Conservation (phyloP, 2,329 filamentous ascomycete species). For the Hirsutella rhossiliensis region DNA sequence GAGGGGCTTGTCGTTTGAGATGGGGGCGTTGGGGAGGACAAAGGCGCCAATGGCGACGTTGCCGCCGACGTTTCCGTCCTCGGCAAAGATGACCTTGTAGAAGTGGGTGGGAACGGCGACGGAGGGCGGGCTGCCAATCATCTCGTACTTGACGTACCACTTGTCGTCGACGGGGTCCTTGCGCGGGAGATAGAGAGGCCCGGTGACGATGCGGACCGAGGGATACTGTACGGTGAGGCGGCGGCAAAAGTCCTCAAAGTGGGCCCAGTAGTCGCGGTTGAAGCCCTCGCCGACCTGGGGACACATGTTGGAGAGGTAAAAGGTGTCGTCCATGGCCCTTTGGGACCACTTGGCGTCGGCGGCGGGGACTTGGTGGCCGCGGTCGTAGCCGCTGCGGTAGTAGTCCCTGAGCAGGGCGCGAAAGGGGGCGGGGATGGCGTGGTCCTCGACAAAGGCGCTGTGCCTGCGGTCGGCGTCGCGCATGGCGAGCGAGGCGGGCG, state of each 20-base stretch:
- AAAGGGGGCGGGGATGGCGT: slow-evolving; percentile 69
- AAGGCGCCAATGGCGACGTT: slow-evolving; percentile 88
- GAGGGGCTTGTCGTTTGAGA: slow-evolving; percentile 78
- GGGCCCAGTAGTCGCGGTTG: slow-evolving; percentile 98
- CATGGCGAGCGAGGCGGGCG: slow-evolving; percentile 63
- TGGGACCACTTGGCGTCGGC: slow-evolving; percentile 96
- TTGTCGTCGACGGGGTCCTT: slow-evolving; percentile 74
- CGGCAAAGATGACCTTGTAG: slow-evolving; percentile 97
- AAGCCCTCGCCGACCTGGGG: slow-evolving; percentile 97
- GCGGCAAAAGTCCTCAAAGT: slow-evolving; percentile 95
- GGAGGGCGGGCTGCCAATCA: slow-evolving; percentile 86
- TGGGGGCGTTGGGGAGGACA: slow-evolving; percentile 83
- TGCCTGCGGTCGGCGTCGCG: slow-evolving; percentile 74
- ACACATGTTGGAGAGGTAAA: slow-evolving; percentile 91
- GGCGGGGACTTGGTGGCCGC: slow-evolving; percentile 92
- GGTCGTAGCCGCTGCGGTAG: slow-evolving; percentile 86
- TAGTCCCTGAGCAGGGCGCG: slow-evolving; percentile 88
- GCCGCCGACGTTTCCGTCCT: slow-evolving; percentile 59
- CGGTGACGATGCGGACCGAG: slow-evolving; percentile 81
- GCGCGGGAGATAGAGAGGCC: slow-evolving; percentile 84
- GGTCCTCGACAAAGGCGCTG: slow-evolving; percentile 74
- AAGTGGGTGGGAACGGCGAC: slow-evolving; percentile 97
- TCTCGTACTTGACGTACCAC: slow-evolving; percentile 91
- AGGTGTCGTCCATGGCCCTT: slow-evolving; percentile 87
- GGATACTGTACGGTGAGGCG: slow-evolving; percentile 71